Evolutionary conservation across 352 stramenopile species (phyloP).

Genomic region (Halophytophthora batemanensis): DNA sequence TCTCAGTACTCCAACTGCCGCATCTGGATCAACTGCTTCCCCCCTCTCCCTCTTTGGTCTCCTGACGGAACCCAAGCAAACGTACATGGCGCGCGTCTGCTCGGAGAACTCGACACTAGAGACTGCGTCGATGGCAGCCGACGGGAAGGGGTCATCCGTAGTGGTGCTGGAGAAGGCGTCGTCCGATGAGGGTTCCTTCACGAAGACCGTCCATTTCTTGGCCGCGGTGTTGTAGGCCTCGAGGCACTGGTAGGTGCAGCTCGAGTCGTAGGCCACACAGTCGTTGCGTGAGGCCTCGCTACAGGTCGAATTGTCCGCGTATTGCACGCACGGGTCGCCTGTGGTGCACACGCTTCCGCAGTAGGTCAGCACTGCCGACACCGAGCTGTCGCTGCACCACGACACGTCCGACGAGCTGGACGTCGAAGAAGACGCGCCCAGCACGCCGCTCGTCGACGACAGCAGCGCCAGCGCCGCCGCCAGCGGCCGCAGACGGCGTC

Average conservation of each 20-base stretch:
- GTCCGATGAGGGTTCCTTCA: conserved; percentile 49
- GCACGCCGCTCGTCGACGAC: neutral
- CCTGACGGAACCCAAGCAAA: too few relatives aligned
- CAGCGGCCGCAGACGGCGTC: neutral
- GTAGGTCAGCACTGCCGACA: conserved; percentile 40
- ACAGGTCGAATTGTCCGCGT: conserved; percentile 38
- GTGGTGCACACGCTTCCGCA: conserved; percentile 37
- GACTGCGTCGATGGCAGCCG: conserved; percentile 51
- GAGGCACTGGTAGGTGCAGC: conserved; percentile 73
- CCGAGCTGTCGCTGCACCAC: conserved; percentile 44
- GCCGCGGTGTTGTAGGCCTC: conserved; percentile 43
- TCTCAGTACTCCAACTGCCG: neutral
- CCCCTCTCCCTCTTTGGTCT: too few relatives aligned
- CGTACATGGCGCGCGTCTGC: conserved; percentile 48
- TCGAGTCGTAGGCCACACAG: conserved; percentile 37
- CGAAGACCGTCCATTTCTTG: conserved; percentile 64
- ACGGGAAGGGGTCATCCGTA: conserved; percentile 33
- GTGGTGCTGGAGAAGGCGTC: conserved; percentile 32
- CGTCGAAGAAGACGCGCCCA: conserved; percentile 14
- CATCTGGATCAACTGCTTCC: conserved; percentile 3
- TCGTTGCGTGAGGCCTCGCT: conserved; percentile 45
- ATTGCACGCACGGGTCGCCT: conserved; percentile 64
- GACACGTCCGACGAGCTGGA: conserved; percentile 18
- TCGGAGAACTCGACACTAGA: conserved; percentile 34
- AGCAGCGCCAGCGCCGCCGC: neutral